Evolutionary conservation across 164 flowering plant species (phyloP), one percentile per base, ranked within the genome.

Genomic region (Aristolochia fimbriata): DNA sequence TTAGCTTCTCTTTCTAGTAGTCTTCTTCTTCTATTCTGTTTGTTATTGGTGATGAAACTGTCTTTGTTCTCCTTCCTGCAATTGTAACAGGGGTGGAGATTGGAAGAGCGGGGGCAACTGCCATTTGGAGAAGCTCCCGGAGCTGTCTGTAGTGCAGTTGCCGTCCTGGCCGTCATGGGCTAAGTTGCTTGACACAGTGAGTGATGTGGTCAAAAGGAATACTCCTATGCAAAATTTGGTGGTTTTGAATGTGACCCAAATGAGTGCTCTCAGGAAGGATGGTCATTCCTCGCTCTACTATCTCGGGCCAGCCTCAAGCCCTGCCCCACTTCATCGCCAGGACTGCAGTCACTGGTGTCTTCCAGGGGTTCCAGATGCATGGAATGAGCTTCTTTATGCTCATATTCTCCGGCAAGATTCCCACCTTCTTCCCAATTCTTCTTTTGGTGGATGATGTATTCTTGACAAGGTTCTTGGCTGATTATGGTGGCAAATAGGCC

Each of bases 281-380:
- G 98, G 96, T 41, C 96, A 89, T 70, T 76, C 83, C 17, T 89
- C 98, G 22, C 8, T 85, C 24, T 92, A 89, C 70, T 87, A 89
- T 68, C 50, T 76, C 21, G 81, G 81, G 4, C 78, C 85, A 0
- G 22, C 57, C 0, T 17, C 8, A 0, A 68, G 84, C 20, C 88
- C 83, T 53, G 81, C 91, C 5, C 72, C 96, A 15, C 60, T 78
- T 20, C 87, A 81, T 69, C 77, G 87, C 61, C 98, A 92, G 65
- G 96, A 92, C 64, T 92, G 98, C 80, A 92, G 96, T 78, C 98
- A 92, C 51, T 92, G 96, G 98, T 89, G 98, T 64, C 77, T 92
- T 37, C 98, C 98, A 19, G 98, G 98, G 7, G 96, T 92, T 21
- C 98, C 96, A 0, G 96, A 89, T 70, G 31, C 81, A 1, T 88